Percentiles rank a stretch among this genome's conserved stretches.
Evolutionary conservation across 192 early-diverging fungal species (phyloP).

Genomic region (Umbelopsis sp.): DNA sequence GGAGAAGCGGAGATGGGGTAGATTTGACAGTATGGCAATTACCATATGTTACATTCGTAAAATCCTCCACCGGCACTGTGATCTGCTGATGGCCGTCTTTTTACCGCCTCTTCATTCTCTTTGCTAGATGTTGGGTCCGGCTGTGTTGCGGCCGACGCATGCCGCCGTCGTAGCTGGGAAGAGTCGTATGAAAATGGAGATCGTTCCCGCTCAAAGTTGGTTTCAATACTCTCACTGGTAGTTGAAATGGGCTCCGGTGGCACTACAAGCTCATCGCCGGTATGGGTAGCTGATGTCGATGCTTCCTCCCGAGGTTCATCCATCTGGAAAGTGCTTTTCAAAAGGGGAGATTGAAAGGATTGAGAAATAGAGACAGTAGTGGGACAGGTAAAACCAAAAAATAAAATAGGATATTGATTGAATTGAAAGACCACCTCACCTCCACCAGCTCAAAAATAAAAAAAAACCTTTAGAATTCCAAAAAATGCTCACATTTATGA

Average conservation of each 20-base stretch:
- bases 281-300: neutral
- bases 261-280: no score
- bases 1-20: neutral
- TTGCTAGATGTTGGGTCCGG: neutral
- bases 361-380: neutral
- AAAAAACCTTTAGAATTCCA: no score
- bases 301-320: neutral
- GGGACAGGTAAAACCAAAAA: neutral
- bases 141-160: neutral
- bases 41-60: constrained; percentile 49
- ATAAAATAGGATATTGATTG: no score
- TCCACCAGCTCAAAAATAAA: no score
- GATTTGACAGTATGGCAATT: neutral
- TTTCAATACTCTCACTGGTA: no score
- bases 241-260: neutral
- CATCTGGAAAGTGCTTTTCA: neutral
- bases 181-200: constrained; percentile 1
- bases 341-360: neutral
- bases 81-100: neutral
- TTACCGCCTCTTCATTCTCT: neutral
- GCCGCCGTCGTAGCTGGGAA: constrained; percentile 15
- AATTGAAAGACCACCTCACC: no score
- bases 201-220: neutral
- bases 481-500: neutral
- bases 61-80: constrained; percentile 29